Conservation (phyloP, 176 grass and related monocot species). For the Areca catechu region DNA sequence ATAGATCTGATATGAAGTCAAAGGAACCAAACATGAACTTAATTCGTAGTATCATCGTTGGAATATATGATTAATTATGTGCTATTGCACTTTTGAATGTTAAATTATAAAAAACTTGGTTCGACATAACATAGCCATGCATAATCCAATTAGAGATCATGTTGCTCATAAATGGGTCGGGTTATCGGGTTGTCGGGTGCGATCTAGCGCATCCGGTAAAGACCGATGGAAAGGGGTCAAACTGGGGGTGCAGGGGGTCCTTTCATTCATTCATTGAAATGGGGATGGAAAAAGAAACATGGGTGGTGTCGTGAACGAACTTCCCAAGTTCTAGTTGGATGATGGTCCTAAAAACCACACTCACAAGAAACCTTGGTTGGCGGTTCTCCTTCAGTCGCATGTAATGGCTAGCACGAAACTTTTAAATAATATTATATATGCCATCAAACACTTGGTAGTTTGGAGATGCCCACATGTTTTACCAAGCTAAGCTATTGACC, state of each 20-base stretch:
- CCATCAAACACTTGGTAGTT: too few relatives aligned
- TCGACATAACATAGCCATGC: too few relatives aligned
- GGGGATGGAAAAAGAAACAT: neutral
- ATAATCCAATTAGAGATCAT: too few relatives aligned
- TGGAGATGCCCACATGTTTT: too few relatives aligned
- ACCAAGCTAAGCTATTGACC: too few relatives aligned
- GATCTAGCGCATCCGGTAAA: too few relatives aligned
- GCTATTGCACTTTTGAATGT: too few relatives aligned
- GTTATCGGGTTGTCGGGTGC: neutral
- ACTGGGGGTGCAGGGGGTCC: neutral
- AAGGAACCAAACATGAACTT: too few relatives aligned
- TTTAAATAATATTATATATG: neutral
- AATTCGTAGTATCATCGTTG: too few relatives aligned
- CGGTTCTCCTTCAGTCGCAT: neutral
- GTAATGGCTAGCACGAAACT: neutral
- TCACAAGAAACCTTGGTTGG: slow-evolving; percentile 10
- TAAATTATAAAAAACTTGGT: too few relatives aligned
- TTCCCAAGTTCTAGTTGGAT: slow-evolving; percentile 5
- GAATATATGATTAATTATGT: too few relatives aligned
- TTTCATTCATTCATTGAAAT: slow-evolving; percentile 8
- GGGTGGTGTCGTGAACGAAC: slow-evolving; percentile 7
- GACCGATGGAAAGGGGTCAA: neutral
- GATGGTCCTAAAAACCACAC: slow-evolving; percentile 5
- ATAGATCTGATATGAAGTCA: too few relatives aligned
- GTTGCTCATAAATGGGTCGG: neutral